Evolutionary conservation across 495 filamentous ascomycete species (phyloP), one percentile per base, ranked within the genome.

Genomic region (Beverwykella pulmonaria): DNA sequence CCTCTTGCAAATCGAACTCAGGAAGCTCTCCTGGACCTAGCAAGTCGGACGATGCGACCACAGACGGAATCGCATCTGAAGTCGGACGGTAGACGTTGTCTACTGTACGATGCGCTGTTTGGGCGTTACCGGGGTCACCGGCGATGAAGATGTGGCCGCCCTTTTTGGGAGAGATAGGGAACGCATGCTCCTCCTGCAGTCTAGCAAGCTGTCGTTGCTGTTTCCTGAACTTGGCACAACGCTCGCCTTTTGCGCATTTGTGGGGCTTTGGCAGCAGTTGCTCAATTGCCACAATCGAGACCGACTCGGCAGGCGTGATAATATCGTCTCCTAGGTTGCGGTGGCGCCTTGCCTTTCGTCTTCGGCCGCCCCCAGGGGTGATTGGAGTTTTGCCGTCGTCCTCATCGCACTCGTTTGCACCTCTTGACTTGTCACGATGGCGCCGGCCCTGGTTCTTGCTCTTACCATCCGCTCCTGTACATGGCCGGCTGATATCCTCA

Each of bases 271-370:
- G 92, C 20, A 96, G 79, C 17, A 93, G 71, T 73, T 97, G 91
- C 77, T 97, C 92, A 64, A 97, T 97, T 0, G 84, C 92, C 32
- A 97, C 92, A 61, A 97, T 96, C 0, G 92, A 95, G 2, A 93
- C 90, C 6, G 91, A 92, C 65, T 96, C 92, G 12, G 83, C 80
- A 0, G 91, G 92, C 0, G 82, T 84, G 71, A 93, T 84, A 36
- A 87, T 77, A 54, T 90, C 88, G 53, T 88, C 86, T 12, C 60
- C 64, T 1, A 27, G 30, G 71, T 80, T 78, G 63, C 77, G 75
- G 6, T 72, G 75, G 71, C 81, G 83, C 69, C 79, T 80, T 48
- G 77, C 78, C 59, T 76, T 74, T 61, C 82, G 79, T 63, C 71
- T 76, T 19, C 77, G 77, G 26, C 72, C 75, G 52, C 79, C 81